A percentile compares a stretch with the other conserved stretches of the same genome.
Conservation (phyloP, 768 basidiomycete species). For the Albatrellus ellisii region DNA sequence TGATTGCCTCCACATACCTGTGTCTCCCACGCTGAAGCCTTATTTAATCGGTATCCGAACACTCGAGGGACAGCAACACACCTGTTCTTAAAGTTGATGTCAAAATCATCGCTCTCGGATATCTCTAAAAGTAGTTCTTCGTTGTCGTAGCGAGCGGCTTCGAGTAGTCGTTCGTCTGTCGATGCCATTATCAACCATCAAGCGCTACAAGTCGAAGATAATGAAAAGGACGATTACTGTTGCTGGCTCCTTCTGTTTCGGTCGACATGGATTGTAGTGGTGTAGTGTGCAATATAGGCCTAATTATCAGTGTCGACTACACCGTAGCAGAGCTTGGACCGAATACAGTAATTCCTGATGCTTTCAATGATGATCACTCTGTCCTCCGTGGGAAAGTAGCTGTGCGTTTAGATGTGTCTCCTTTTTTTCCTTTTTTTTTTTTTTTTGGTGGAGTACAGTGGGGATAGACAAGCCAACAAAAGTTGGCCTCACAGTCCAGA, state of each 20-base stretch:
- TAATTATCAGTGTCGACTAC: no score
- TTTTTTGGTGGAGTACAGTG: no score
- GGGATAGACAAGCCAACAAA: no score
- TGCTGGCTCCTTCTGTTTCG: slow-evolving; percentile 12
- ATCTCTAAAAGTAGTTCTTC: slow-evolving; percentile 52
- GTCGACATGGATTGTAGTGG: slow-evolving; percentile 12
- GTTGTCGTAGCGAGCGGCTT: slow-evolving; percentile 63
- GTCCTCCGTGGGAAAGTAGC: no score
- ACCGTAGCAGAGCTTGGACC: no score
- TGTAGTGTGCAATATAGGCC: no score
- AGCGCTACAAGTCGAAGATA: neutral
- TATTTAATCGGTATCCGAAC: neutral
- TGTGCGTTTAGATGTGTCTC: no score
- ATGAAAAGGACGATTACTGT: slow-evolving; percentile 9
- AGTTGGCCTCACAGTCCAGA: no score
- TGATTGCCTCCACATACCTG: slow-evolving; percentile 34
- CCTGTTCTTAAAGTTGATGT: slow-evolving; percentile 76
- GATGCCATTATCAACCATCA: neutral
- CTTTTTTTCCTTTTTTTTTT: no score
- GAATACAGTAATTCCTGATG: no score
- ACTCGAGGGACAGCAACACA: slow-evolving; percentile 23
- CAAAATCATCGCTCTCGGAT: slow-evolving; percentile 39
- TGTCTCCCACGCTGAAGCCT: slow-evolving; percentile 48
- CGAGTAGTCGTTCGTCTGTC: slow-evolving; percentile 58
- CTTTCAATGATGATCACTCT: no score